These are phyloP conservation scores for Rhodotorula sp. DNA, from an alignment of 1,284 basidiomycete species.

Conservation along the genomic window DNA sequence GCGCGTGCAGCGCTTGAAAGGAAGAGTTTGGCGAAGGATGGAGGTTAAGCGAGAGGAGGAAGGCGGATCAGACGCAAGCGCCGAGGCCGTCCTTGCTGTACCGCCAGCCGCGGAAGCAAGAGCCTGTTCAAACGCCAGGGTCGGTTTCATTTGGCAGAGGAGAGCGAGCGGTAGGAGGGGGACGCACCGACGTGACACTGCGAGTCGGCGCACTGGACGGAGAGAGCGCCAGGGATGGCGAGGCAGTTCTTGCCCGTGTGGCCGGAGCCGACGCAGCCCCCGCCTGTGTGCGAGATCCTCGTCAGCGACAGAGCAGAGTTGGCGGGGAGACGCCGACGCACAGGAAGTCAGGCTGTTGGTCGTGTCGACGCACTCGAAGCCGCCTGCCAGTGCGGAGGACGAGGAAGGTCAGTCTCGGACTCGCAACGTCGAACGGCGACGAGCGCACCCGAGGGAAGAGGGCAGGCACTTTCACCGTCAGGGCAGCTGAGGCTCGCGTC, in stretches of 20 bases:
- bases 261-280: constrained; percentile 23
- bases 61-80: not conserved
- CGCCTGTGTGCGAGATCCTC: not conserved
- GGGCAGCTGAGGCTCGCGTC: constrained; percentile 13
- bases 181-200: constrained; percentile 22
- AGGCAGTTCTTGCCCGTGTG: constrained; percentile 28
- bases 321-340: too few relatives aligned
- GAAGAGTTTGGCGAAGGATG: not conserved
- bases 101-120: constrained; percentile 19
- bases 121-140: not conserved
- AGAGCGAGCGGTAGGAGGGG: too few relatives aligned
- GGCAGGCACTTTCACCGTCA: constrained; percentile 26
- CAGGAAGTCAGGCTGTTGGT: constrained; percentile 14
- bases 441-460: constrained; percentile 3
- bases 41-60: not conserved
- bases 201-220: constrained; percentile 20
- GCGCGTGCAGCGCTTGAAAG: not conserved
- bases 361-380: constrained; percentile 35
- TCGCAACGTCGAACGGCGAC: not conserved
- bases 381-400: constrained; percentile 7
- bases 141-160: not conserved
- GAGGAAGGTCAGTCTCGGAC: not conserved
- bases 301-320: not conserved
- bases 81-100: constrained; percentile 5
- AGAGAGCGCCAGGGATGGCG: constrained; percentile 30